Evolutionary conservation across 495 filamentous ascomycete species (phyloP).

Genomic region (Penicillium longicatenatum): DNA sequence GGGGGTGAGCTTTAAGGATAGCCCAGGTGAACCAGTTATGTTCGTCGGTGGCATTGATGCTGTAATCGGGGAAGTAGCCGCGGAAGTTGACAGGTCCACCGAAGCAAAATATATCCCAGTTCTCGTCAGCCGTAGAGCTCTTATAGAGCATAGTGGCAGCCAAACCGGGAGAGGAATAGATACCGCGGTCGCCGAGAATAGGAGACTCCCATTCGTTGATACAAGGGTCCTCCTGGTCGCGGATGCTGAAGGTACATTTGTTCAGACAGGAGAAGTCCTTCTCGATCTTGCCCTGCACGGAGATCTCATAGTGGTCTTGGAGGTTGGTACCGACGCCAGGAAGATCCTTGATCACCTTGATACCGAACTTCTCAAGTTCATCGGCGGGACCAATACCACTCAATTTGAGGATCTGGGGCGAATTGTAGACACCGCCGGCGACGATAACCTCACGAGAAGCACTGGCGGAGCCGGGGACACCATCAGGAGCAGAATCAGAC

Average conservation of each 20-base stretch:
- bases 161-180: slow-evolving; percentile 51
- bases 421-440: slow-evolving; percentile 61
- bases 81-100: slow-evolving; percentile 52
- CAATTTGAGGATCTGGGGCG: slow-evolving; percentile 64
- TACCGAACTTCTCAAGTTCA: slow-evolving; percentile 49
- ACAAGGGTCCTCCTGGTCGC: slow-evolving; percentile 8
- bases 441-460: slow-evolving; percentile 60
- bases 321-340: slow-evolving; percentile 68
- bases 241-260: slow-evolving; percentile 13
- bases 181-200: slow-evolving; percentile 24
- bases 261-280: slow-evolving; percentile 40
- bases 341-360: slow-evolving; percentile 54
- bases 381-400: slow-evolving; percentile 59
- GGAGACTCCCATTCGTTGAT: slow-evolving; percentile 36
- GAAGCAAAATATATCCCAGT: slow-evolving; percentile 50
- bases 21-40: slow-evolving; percentile 44
- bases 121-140: slow-evolving; percentile 31
- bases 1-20: slow-evolving; percentile 54
- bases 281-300: slow-evolving; percentile 47
- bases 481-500: slow-evolving; percentile 23
- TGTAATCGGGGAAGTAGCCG: slow-evolving; percentile 35
- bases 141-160: slow-evolving; percentile 48
- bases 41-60: slow-evolving; percentile 15
- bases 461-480: slow-evolving; percentile 44
- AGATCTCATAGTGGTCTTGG: slow-evolving; percentile 63